phyloP scores from a whole-genome alignment of 1,139 yeast species.

The Suhomyces maxii region DNA sequence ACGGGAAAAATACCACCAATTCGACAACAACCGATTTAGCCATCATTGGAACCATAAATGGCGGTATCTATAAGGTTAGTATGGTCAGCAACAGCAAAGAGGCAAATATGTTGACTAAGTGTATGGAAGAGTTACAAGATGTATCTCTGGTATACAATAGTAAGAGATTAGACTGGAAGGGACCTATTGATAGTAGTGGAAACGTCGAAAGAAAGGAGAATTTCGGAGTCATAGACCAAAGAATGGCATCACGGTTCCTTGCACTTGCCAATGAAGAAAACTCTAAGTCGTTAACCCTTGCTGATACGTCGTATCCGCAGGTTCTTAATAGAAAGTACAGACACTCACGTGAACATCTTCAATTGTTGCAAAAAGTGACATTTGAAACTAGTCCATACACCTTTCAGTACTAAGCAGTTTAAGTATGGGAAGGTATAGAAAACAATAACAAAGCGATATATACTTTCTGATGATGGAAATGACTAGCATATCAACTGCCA shows the following conservation, averaged over 20 bases:
- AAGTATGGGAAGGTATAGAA: no score
- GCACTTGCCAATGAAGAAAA: background rate
- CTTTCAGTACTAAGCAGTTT: background rate
- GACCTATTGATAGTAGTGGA: conserved; percentile 3
- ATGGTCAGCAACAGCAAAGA: conserved; percentile 5
- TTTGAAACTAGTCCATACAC: background rate
- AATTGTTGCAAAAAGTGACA: conserved; percentile 7
- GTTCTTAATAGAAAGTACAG: conserved; percentile 2
- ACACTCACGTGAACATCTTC: background rate
- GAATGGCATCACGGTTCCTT: conserved; percentile 3
- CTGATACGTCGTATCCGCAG: background rate
- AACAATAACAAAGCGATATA: no score
- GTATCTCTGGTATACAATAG: conserved; percentile 1
- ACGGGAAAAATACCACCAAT: background rate
- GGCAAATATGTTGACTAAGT: background rate
- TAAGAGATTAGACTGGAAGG: conserved; percentile 7
- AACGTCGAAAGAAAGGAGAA: conserved; percentile 1
- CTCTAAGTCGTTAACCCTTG: background rate
- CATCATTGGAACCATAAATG: conserved; percentile 38
- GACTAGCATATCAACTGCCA: no score
- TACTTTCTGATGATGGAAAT: no score
- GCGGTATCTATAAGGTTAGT: conserved; percentile 29
- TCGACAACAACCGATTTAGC: conserved; percentile 12
- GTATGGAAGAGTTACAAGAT: background rate
- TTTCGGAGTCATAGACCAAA: conserved; percentile 6